phyloP scores from a whole-genome alignment of 306 rosid species.

The Glycine soja region DNA sequence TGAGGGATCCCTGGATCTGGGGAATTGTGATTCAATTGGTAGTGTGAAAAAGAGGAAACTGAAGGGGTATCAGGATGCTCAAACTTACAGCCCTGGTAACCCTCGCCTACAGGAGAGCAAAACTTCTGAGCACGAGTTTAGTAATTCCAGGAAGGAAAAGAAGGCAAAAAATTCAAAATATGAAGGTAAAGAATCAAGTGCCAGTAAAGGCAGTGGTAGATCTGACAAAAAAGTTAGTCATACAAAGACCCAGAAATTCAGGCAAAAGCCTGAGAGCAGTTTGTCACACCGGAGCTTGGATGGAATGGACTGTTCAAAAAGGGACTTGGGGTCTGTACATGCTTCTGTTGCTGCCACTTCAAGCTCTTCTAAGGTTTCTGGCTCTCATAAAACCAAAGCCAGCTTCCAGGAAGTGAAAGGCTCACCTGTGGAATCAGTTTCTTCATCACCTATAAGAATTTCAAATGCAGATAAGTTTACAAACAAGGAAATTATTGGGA shows the following conservation, averaged over 20 bases:
- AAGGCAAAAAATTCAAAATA: slow-evolving; percentile 74
- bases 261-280: slow-evolving; percentile 55
- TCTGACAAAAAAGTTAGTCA: slow-evolving; percentile 70
- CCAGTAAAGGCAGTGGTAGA: slow-evolving; percentile 73
- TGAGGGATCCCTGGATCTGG: slow-evolving; percentile 58
- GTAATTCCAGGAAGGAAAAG: slow-evolving; percentile 76
- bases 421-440: slow-evolving; percentile 98
- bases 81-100: slow-evolving; percentile 53
- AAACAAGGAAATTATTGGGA: slow-evolving; percentile 55
- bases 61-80: slow-evolving; percentile 62
- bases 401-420: slow-evolving; percentile 92
- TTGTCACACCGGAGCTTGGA: slow-evolving; percentile 67
- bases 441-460: slow-evolving; percentile 95
- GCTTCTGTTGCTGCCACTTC: slow-evolving; percentile 89
- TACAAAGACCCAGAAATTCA: slow-evolving; percentile 61
- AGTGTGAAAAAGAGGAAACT: slow-evolving; percentile 67
- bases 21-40: slow-evolving; percentile 58
- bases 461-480: slow-evolving; percentile 66
- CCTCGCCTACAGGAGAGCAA: slow-evolving; percentile 55
- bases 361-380: slow-evolving; percentile 96
- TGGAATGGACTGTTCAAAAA: slow-evolving; percentile 65
- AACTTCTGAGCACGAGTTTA: slow-evolving; percentile 58
- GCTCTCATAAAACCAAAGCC: slow-evolving; percentile 86
- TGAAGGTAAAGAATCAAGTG: slow-evolving; percentile 79
- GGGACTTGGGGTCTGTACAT: slow-evolving; percentile 70